A percentile compares a stretch with the other conserved stretches of the same genome.
phyloP scores from a whole-genome alignment of 83 land plant species.

The Larix sibirica region DNA sequence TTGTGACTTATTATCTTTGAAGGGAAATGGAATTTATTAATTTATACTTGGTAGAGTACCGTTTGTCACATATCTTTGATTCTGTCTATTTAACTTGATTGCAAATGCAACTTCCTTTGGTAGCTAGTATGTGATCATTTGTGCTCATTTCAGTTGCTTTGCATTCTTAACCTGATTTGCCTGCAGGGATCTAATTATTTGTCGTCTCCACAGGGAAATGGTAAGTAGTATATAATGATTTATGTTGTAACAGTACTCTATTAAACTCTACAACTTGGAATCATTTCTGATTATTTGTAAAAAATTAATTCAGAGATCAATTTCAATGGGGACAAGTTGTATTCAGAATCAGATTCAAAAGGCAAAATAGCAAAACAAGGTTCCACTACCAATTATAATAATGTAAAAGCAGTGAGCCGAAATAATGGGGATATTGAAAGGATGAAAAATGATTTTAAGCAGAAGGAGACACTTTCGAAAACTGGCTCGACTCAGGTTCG shows the following conservation, averaged over 20 bases:
- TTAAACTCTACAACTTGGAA: too few species aligned
- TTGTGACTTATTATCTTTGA: too few species aligned
- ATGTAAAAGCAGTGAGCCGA: background rate
- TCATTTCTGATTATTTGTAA: slow-evolving; percentile 1
- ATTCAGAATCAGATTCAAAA: background rate
- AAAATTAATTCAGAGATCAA: background rate
- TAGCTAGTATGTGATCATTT: too few species aligned
- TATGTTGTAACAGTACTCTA: background rate
- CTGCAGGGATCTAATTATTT: background rate
- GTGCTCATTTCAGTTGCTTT: too few species aligned
- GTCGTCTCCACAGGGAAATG: background rate
- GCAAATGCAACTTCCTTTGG: too few species aligned
- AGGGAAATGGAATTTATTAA: too few species aligned
- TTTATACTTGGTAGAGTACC: too few species aligned
- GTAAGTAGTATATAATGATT: background rate
- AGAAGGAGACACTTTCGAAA: slow-evolving; percentile 13
- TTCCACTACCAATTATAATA: background rate
- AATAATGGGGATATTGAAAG: background rate
- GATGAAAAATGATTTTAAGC: background rate
- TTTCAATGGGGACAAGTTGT: background rate
- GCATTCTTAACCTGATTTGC: too few species aligned
- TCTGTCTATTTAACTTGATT: too few species aligned
- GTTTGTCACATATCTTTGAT: too few species aligned
- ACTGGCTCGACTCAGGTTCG: slow-evolving; percentile 4
- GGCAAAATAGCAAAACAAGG: background rate